Evolutionary conservation across 1,284 basidiomycete species (phyloP).

Genomic region (Irpex sp.): DNA sequence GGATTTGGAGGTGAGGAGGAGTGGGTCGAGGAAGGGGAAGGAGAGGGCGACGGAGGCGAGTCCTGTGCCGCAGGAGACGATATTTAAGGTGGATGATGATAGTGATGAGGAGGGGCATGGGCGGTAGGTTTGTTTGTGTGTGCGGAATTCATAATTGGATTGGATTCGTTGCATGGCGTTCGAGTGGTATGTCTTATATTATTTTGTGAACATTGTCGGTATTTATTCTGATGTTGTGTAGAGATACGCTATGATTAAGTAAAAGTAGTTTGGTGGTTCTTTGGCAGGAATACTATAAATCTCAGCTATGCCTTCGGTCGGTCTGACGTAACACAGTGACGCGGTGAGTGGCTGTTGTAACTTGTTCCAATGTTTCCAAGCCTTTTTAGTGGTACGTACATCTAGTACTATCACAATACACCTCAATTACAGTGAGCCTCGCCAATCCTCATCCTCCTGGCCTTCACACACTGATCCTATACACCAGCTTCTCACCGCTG

Average conservation of each 20-base stretch:
- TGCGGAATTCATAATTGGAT: not conserved
- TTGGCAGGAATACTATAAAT: too few relatives aligned
- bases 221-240: not conserved
- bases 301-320: too few relatives aligned
- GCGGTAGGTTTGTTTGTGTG: not conserved
- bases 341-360: too few relatives aligned
- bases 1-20: slow-evolving; percentile 10
- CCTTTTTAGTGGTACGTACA: too few relatives aligned
- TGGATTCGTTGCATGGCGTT: not conserved
- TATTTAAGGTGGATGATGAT: slow-evolving; percentile 48
- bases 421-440: too few relatives aligned
- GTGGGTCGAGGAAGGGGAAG: slow-evolving; percentile 37
- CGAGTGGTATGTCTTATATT: not conserved
- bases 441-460: not conserved
- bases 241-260: not conserved
- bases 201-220: not conserved
- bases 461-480: slow-evolving; percentile 3
- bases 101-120: slow-evolving; percentile 34
- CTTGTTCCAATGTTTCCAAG: too few relatives aligned
- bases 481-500: slow-evolving; percentile 26
- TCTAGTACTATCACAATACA: too few relatives aligned
- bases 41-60: slow-evolving; percentile 29
- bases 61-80: slow-evolving; percentile 23
- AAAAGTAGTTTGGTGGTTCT: too few relatives aligned
- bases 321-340: too few relatives aligned